Evolutionary conservation across 2,329 filamentous ascomycete genomes (phyloP).

Genomic region (Ophiostoma sp.): DNA sequence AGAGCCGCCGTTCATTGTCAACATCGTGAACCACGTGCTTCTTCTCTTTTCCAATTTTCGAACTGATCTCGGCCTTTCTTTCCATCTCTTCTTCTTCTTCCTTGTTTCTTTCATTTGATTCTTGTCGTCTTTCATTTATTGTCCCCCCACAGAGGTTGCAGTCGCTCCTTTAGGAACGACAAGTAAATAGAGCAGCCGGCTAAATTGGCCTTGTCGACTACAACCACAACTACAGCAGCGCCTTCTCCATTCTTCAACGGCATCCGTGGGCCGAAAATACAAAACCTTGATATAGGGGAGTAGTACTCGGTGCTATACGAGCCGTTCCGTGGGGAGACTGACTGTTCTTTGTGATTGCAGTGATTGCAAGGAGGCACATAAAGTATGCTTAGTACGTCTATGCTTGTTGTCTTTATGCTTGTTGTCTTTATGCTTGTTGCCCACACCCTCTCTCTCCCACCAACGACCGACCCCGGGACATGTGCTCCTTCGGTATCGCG

Average conservation of each 20-base stretch:
- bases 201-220: background rate
- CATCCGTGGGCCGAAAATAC: conserved; percentile 14
- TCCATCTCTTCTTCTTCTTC: background rate
- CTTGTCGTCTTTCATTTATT: background rate
- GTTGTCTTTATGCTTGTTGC: background rate
- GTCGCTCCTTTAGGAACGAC: background rate
- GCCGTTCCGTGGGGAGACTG: conserved; percentile 2
- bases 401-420: background rate
- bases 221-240: background rate
- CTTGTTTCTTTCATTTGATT: background rate
- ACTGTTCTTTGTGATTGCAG: too few relatives aligned
- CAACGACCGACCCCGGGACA: background rate
- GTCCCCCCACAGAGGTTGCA: background rate
- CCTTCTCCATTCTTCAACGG: background rate
- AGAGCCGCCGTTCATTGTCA: too few relatives aligned
- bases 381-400: background rate
- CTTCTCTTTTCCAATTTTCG: too few relatives aligned
- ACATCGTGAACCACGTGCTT: too few relatives aligned
- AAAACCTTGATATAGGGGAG: background rate
- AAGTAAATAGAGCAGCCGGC: background rate
- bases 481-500: background rate
- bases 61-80: background rate
- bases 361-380: background rate
- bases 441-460: background rate
- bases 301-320: background rate